Base-by-base conservation (phyloP, 2,329 filamentous ascomycete species). In the Ascomycota sp. region DNA sequence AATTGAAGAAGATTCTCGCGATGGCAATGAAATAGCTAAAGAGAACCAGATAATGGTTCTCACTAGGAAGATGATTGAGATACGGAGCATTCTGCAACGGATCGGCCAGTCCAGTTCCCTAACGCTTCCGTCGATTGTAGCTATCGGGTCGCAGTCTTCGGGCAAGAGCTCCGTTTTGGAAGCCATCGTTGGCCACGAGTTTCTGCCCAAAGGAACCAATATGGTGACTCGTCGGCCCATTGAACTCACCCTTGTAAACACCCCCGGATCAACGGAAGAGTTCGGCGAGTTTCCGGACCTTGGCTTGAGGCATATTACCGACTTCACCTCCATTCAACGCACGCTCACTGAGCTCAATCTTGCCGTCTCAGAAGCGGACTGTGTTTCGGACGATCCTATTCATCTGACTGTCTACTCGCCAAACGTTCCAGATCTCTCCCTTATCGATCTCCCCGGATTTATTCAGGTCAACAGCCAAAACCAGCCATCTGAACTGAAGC, bases 1-100 rank as follows among this genome's bases (percentile, higher is more conserved):
- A 2, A 55, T 61, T 24, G 70, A 77, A 23, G 70, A 86, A 23
- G 69, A 75, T 37, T 52, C 61, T 4, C 61, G 72, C 32, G 58
- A 62, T 7, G 61, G 57, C 13, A 69, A 75, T 32, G 71, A 78
- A 44, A 63, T 66, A 29, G 80, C 82, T 12, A 72, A 73, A 43
- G 89, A 98, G 44, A 89, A 98, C 48, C 89, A 98, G 53, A 98
- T 98, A 86, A 98, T 98, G 89, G 65, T 94, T 40, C 61, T 98
- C 45, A 98, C 91, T 2, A 86, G 89, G 58, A 95, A 95, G 57
- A 98, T 98, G 89, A 98, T 98, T 45, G 89, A 98, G 58, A 95
- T 98, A 33, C 67, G 91, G 40, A 85, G 75, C 40, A 81, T 98
- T 33, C 63, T 98, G 17, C 79, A 91, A 45, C 81, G 75, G 19